Evolutionary conservation across 176 grass and related monocot genomes (phyloP).

Genomic region (Zoysia pacifica): DNA sequence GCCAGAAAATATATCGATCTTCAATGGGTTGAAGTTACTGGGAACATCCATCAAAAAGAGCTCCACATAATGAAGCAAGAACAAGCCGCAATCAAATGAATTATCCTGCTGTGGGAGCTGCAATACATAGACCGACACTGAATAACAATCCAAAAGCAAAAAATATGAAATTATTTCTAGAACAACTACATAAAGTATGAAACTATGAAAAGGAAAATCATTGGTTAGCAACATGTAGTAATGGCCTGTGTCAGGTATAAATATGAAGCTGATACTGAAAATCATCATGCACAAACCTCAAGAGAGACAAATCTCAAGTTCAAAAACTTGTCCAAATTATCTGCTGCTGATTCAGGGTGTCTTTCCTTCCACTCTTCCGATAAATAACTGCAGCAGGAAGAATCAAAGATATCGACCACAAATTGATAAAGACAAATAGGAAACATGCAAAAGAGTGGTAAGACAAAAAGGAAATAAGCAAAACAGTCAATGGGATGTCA

Average conservation of each 20-base stretch:
- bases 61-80: slow-evolving; percentile 92
- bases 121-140: slow-evolving; percentile 35
- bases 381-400: slow-evolving; percentile 69
- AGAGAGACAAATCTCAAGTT: slow-evolving; percentile 94
- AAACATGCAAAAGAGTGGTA: not conserved
- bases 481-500: not conserved
- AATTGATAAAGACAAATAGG: slow-evolving; percentile 22
- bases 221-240: not conserved
- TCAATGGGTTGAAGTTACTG: slow-evolving; percentile 65
- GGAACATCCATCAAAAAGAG: slow-evolving; percentile 86
- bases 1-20: slow-evolving; percentile 56
- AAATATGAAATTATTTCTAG: not conserved
- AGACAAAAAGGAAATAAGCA: slow-evolving; percentile 9
- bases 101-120: slow-evolving; percentile 99
- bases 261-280: slow-evolving; percentile 12
- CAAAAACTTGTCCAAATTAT: slow-evolving; percentile 69
- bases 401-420: slow-evolving; percentile 35
- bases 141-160: slow-evolving; percentile 13
- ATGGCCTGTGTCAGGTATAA: not conserved
- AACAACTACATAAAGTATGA: slow-evolving; percentile 12
- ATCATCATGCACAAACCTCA: slow-evolving; percentile 62
- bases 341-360: slow-evolving; percentile 58
- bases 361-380: slow-evolving; percentile 99
- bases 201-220: slow-evolving; percentile 14
- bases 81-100: slow-evolving; percentile 94